Base-by-base conservation (phyloP, 371 early-diverging fungal genomes). In the Apophysomyces elegans region DNA sequence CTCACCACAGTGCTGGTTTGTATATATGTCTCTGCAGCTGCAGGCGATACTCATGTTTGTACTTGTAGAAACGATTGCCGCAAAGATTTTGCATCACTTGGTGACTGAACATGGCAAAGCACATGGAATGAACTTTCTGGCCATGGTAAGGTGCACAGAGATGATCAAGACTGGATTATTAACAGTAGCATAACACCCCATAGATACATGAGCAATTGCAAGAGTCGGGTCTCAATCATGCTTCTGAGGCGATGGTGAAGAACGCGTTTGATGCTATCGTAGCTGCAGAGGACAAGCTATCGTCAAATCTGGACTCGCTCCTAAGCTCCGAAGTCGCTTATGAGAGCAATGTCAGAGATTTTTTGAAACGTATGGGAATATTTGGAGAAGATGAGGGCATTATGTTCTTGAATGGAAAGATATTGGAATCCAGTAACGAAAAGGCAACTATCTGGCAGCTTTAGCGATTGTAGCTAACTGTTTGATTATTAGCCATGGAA, bases 321-420 rank as follows among this genome's bases (percentile, higher is more conserved):
- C 14, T 81, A 1, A 67, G 69, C 3, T 39, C 69, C 1, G 68
- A 69, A 36, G 61, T 70, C 2, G 60, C 35, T 5, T 84, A 79
- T 59, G 56, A 72, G 12, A 18, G 61, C 5, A 63, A 67, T 18
- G 39, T 64, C 1, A 39, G 58, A 12, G 36, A 16, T 4, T 85
- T 80, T 56, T 58, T 75, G 11, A 67, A 66, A 2, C 79, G 82
- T 2, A 58, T 86, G 61, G 79, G 76, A 41, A 64, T 81, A 36
- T 61, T 26, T n/a, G 37, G 65, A 8, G 66, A 41, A 81, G 86
- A 45, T 36, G 39, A 67, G 41, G 13, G 41, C 4, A 84, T 74
- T 7, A 71, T 90, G 46, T 96, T 95, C 75, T 71, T 92, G 47
- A 96, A 96, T 68, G 97, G 97, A 59, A 90, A 88, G 63, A 80